These are phyloP conservation scores for Pythium phragmiticola DNA, from an alignment of 352 stramenopile species.

Conservation along the genomic window DNA sequence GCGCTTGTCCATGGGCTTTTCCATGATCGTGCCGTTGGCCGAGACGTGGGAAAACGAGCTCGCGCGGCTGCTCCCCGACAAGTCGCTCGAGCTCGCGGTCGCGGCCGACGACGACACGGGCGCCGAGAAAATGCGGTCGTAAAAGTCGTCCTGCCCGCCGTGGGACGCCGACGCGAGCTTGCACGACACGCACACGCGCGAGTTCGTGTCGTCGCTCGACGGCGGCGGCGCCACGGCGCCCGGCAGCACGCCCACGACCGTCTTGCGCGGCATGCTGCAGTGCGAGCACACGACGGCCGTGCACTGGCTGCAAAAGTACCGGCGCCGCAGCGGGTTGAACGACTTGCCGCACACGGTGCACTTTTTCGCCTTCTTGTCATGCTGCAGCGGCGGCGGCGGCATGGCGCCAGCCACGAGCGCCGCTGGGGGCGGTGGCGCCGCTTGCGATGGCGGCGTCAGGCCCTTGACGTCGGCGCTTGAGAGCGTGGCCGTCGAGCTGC, in stretches of 20 bases:
- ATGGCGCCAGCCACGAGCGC: constrained; percentile 2
- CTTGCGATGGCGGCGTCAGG: not conserved
- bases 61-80: constrained; percentile 18
- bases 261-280: constrained; percentile 63
- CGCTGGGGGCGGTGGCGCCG: constrained; percentile 2
- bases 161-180: constrained; percentile 56
- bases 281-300: constrained; percentile 61
- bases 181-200: constrained; percentile 74
- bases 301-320: constrained; percentile 72
- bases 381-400: constrained; percentile 5
- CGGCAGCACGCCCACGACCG: constrained; percentile 18
- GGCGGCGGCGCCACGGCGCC: constrained; percentile 16
- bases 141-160: constrained; percentile 47
- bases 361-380: constrained; percentile 70
- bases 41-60: constrained; percentile 32
- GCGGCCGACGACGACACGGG: constrained; percentile 32
- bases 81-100: constrained; percentile 24
- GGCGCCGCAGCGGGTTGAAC: constrained; percentile 77
- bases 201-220: constrained; percentile 51
- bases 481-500: constrained; percentile 24
- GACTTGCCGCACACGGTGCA: constrained; percentile 78
- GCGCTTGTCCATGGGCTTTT: constrained; percentile 25
- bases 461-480: constrained; percentile 28
- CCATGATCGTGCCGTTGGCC: constrained; percentile 5
- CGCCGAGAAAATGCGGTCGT: constrained; percentile 63